Conservation (phyloP, 495 filamentous ascomycete species). For the Xylaria sp. region DNA sequence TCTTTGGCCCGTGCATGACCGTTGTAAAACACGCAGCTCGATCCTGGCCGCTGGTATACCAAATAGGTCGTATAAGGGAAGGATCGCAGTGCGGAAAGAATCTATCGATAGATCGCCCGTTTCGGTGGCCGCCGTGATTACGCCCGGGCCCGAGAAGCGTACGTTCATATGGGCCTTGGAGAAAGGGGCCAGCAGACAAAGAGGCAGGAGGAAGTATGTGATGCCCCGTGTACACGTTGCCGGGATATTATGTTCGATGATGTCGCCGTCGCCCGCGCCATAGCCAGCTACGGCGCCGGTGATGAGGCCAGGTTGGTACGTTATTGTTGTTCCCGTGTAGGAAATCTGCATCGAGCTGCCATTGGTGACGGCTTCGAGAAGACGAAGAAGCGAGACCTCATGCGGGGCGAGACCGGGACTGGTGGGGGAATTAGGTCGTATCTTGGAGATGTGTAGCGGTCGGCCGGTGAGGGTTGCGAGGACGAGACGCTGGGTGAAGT, state of each 20-base stretch:
- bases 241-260: slow-evolving; percentile 79
- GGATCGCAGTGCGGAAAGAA: slow-evolving; percentile 88
- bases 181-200: slow-evolving; percentile 93
- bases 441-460: slow-evolving; percentile 89
- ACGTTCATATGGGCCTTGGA: slow-evolving; percentile 88
- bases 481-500: slow-evolving; percentile 82
- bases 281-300: slow-evolving; percentile 74
- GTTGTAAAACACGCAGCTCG: slow-evolving; percentile 80
- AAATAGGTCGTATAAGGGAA: slow-evolving; percentile 89
- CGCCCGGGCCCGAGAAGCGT: slow-evolving; percentile 85
- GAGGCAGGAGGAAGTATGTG: slow-evolving; percentile 89
- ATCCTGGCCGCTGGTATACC: slow-evolving; percentile 82
- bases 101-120: slow-evolving; percentile 88
- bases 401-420: slow-evolving; percentile 87
- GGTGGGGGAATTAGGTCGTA: slow-evolving; percentile 82
- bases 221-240: slow-evolving; percentile 77
- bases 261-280: slow-evolving; percentile 69
- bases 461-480: slow-evolving; percentile 91
- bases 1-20: slow-evolving; percentile 75
- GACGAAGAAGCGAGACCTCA: slow-evolving; percentile 94
- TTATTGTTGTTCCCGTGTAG: slow-evolving; percentile 89
- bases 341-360: slow-evolving; percentile 93
- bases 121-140: slow-evolving; percentile 86
- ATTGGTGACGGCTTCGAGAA: slow-evolving; percentile 95
- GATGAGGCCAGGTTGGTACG: slow-evolving; percentile 91